These are phyloP conservation scores for Aspergillus leporis DNA, from an alignment of 495 filamentous ascomycete genomes.

Conservation along the genomic window DNA sequence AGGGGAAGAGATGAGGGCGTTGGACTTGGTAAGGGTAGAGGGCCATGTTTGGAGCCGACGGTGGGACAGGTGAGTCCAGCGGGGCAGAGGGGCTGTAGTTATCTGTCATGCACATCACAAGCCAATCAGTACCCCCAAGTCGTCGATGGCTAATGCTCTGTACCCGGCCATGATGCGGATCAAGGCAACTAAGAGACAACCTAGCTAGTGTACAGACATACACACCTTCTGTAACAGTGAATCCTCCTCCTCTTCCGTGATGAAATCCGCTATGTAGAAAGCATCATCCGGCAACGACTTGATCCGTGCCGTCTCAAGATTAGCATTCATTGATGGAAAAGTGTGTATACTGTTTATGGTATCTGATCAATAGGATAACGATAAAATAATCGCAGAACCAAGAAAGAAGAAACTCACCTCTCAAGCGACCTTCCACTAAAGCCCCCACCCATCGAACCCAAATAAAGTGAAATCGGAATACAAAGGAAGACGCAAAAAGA, in stretches of 20 bases:
- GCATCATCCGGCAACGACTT: slow-evolving; percentile 60
- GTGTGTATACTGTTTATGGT: not conserved
- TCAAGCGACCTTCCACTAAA: not conserved
- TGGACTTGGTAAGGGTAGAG: slow-evolving; percentile 67
- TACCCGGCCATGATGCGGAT: not conserved
- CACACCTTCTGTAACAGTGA: slow-evolving; percentile 67
- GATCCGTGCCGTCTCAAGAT: slow-evolving; percentile 54
- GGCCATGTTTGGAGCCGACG: slow-evolving; percentile 91
- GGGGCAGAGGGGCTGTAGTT: slow-evolving; percentile 62
- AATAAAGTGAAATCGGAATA: not conserved
- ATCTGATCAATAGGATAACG: slow-evolving; percentile 14
- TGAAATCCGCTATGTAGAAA: slow-evolving; percentile 89
- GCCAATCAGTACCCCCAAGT: not conserved
- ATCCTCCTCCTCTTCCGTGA: slow-evolving; percentile 73
- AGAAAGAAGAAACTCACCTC: slow-evolving; percentile 6
- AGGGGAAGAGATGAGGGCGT: slow-evolving; percentile 72
- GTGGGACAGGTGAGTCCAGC: slow-evolving; percentile 82
- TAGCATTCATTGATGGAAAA: slow-evolving; percentile 14
- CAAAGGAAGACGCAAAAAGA: not conserved
- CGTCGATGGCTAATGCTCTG: slow-evolving; percentile 1
- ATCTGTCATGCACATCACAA: slow-evolving; percentile 32
- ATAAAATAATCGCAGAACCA: slow-evolving; percentile 5
- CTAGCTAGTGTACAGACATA: slow-evolving; percentile 7
- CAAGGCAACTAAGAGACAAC: not conserved
- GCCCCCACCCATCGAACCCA: not conserved